phyloP scores from a whole-genome alignment of 164 flowering plant genomes.

The Amborella trichopoda region DNA sequence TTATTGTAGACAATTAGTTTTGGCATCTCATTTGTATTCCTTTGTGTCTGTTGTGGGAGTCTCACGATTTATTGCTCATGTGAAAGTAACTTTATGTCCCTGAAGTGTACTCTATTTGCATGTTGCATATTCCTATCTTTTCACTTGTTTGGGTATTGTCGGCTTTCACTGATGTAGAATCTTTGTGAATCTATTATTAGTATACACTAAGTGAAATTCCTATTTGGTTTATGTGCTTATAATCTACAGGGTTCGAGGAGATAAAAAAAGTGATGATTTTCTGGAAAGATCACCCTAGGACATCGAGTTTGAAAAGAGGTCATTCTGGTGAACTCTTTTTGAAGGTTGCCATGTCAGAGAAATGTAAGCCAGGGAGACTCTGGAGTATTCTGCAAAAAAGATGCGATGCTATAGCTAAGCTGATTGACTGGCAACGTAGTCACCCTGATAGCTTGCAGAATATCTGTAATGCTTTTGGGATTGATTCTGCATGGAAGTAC shows the following conservation, averaged over 20 bases:
- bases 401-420: conserved; percentile 45
- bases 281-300: conserved; percentile 40
- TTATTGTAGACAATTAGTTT: no score
- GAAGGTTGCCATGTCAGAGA: conserved; percentile 40
- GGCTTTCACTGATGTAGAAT: no score
- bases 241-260: conserved; percentile 55
- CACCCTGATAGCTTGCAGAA: conserved; percentile 62
- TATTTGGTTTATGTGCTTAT: no score
- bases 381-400: conserved; percentile 48
- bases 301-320: conserved; percentile 12
- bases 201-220: no score
- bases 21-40: no score
- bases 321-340: conserved; percentile 59
- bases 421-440: conserved; percentile 87
- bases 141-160: no score
- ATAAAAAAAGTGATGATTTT: conserved; percentile 70
- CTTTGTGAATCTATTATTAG: no score
- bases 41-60: no score
- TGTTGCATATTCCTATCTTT: no score
- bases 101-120: no score
- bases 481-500: conserved; percentile 53
- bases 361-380: conserved; percentile 15
- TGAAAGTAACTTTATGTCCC: no score
- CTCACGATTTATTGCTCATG: no score
- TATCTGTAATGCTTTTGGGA: conserved; percentile 39